These are phyloP conservation scores for Candolleomyces aberdarensis DNA, from an alignment of 768 basidiomycete genomes.

Conservation along the genomic window DNA sequence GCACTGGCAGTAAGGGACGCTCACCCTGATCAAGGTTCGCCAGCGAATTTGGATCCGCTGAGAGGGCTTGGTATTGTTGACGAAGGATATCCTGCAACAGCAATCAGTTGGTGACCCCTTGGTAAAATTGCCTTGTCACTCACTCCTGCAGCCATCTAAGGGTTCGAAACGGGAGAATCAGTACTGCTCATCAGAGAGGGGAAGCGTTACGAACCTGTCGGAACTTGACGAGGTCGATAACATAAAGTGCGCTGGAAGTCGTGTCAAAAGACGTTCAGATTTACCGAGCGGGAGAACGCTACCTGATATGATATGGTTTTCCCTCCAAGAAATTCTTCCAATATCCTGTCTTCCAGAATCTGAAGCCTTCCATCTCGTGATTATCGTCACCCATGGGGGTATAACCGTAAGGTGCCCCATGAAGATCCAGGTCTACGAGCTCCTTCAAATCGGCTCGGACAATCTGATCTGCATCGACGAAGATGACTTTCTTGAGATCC, in stretches of 20 bases:
- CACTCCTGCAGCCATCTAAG: slow-evolving; percentile 49
- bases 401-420: slow-evolving; percentile 93
- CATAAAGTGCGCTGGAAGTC: slow-evolving; percentile 78
- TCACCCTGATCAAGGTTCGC: slow-evolving; percentile 93
- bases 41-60: slow-evolving; percentile 90
- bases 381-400: slow-evolving; percentile 98
- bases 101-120: slow-evolving; percentile 6
- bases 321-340: slow-evolving; percentile 88
- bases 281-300: not conserved
- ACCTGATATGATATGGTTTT: slow-evolving; percentile 94
- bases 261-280: slow-evolving; percentile 9
- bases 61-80: slow-evolving; percentile 89
- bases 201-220: slow-evolving; percentile 55
- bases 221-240: slow-evolving; percentile 93
- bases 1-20: not conserved
- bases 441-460: slow-evolving; percentile 95
- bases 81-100: slow-evolving; percentile 72
- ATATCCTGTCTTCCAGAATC: slow-evolving; percentile 98
- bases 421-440: slow-evolving; percentile 87
- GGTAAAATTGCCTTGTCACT: not conserved
- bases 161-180: not conserved
- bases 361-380: slow-evolving; percentile 92
- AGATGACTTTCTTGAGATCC: slow-evolving; percentile 98
- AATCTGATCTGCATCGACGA: slow-evolving; percentile 97
- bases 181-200: not conserved